A percentile compares a stretch with the other conserved stretches of the same genome.
These are phyloP conservation scores for Camelina hispida DNA, from an alignment of 345 rosid species.

Conservation along the genomic window DNA sequence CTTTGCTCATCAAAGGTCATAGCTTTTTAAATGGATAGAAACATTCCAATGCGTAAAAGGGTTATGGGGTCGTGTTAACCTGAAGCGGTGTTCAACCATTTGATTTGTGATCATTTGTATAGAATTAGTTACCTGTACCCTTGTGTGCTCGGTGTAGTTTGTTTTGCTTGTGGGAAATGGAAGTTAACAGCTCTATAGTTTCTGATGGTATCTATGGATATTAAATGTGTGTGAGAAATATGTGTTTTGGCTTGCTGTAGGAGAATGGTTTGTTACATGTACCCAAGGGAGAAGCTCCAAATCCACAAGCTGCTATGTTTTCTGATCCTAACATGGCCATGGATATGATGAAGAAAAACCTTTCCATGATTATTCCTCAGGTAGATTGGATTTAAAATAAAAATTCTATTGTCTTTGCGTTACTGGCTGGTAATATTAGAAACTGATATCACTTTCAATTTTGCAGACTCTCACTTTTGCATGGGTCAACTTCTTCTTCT, in stretches of 20 bases:
- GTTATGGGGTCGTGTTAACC: no score
- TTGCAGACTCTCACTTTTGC: conserved; percentile 96
- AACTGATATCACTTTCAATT: conserved; percentile 41
- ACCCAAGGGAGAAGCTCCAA: conserved; percentile 81
- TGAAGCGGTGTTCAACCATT: no score
- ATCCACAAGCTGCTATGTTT: conserved; percentile 97
- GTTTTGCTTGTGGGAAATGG: neutral
- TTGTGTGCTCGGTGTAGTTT: neutral
- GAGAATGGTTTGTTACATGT: conserved; percentile 90
- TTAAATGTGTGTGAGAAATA: conserved; percentile 8
- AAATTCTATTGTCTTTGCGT: neutral
- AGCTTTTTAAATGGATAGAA: neutral
- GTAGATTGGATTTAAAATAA: conserved; percentile 42
- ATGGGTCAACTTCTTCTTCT: conserved; percentile 99
- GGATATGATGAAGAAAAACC: conserved; percentile 99
- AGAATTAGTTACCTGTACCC: neutral
- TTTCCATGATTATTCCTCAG: conserved; percentile 99
- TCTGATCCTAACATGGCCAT: conserved; percentile 99
- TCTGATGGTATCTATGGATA: neutral
- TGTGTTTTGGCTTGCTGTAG: conserved; percentile 48
- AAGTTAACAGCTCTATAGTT: neutral
- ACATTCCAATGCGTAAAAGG: no score
- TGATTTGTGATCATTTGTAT: no score
- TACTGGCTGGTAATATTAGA: conserved; percentile 18
- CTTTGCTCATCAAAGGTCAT: neutral